Percentiles rank a stretch among this genome's conserved stretches.
These are phyloP conservation scores for Daldinia vernicosa DNA, from an alignment of 495 filamentous ascomycete species.

Conservation along the genomic window DNA sequence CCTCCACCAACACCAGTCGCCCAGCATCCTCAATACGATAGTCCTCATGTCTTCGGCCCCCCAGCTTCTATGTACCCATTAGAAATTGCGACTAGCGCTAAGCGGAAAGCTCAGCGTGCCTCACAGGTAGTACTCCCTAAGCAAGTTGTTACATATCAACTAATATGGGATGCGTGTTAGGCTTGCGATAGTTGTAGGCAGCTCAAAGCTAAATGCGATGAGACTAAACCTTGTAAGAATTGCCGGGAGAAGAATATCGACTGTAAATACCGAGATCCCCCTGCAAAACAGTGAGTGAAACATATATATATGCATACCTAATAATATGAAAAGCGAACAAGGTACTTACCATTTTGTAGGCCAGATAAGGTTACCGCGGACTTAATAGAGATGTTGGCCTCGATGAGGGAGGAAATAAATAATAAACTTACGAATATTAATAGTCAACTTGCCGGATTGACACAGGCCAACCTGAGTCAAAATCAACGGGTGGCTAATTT, in stretches of 20 bases:
- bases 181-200: slow-evolving; percentile 74
- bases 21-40: slow-evolving; percentile 56
- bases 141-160: slow-evolving; percentile 18
- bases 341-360: slow-evolving; percentile 48
- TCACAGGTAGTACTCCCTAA: slow-evolving; percentile 53
- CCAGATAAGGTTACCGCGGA: slow-evolving; percentile 63
- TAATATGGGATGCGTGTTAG: slow-evolving; percentile 51
- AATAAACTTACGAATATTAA: slow-evolving; percentile 28
- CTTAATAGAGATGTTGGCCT: slow-evolving; percentile 55
- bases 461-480: slow-evolving; percentile 26
- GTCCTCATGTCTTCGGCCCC: slow-evolving; percentile 46
- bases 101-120: slow-evolving; percentile 62
- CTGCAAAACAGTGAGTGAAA: slow-evolving; percentile 69
- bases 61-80: slow-evolving; percentile 49
- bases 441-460: slow-evolving; percentile 24
- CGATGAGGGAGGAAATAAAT: slow-evolving; percentile 48
- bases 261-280: slow-evolving; percentile 72
- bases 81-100: slow-evolving; percentile 58
- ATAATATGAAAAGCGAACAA: not conserved
- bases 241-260: slow-evolving; percentile 65
- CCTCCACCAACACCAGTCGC: slow-evolving; percentile 53
- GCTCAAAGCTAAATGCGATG: slow-evolving; percentile 77
- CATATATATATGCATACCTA: no score
- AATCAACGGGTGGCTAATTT: slow-evolving; percentile 40
- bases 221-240: slow-evolving; percentile 67